Percentiles rank a stretch among this genome's conserved stretches.
Conservation (phyloP, 2,329 filamentous ascomycete genomes). For the Aspergillus sp. region DNA sequence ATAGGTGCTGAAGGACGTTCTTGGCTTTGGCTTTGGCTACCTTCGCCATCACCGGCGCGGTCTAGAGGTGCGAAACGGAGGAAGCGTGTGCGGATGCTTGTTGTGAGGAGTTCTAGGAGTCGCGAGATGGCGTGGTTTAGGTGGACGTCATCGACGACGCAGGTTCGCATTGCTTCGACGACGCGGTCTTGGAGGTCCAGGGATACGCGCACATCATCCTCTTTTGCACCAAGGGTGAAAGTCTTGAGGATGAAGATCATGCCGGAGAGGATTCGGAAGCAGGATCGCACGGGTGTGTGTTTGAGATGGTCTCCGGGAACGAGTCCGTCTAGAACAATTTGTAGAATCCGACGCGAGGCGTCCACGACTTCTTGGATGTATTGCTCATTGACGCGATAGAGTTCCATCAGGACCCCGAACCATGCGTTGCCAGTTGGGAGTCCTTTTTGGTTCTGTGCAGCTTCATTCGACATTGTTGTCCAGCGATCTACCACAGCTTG, state of each 20-base stretch:
- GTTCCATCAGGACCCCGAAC: slow-evolving; percentile 36
- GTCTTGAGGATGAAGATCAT: slow-evolving; percentile 62
- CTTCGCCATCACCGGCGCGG: slow-evolving; percentile 35
- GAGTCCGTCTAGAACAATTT: slow-evolving; percentile 52
- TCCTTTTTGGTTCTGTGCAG: slow-evolving; percentile 25
- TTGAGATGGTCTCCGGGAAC: slow-evolving; percentile 53
- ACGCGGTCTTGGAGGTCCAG: slow-evolving; percentile 53
- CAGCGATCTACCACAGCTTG: slow-evolving; percentile 93
- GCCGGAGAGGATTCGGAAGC: slow-evolving; percentile 58
- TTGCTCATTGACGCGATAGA: slow-evolving; percentile 53
- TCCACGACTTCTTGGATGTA: slow-evolving; percentile 59
- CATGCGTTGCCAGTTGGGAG: slow-evolving; percentile 27
- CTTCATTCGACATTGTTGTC: slow-evolving; percentile 57
- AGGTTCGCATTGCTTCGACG: slow-evolving; percentile 52
- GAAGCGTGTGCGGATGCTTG: slow-evolving; percentile 52
- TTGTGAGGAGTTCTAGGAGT: slow-evolving; percentile 52
- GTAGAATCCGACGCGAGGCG: slow-evolving; percentile 55
- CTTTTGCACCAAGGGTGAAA: slow-evolving; percentile 57
- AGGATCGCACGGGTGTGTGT: slow-evolving; percentile 57
- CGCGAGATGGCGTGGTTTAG: slow-evolving; percentile 57
- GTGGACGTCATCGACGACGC: slow-evolving; percentile 60
- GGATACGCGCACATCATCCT: slow-evolving; percentile 55
- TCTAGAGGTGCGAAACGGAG: slow-evolving; percentile 50
- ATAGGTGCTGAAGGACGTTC: slow-evolving; percentile 29
- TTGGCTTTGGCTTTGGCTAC: slow-evolving; percentile 12